These are phyloP conservation scores for Arthroderma uncinatum DNA, from an alignment of 2,329 filamentous ascomycete species.

Conservation along the genomic window DNA sequence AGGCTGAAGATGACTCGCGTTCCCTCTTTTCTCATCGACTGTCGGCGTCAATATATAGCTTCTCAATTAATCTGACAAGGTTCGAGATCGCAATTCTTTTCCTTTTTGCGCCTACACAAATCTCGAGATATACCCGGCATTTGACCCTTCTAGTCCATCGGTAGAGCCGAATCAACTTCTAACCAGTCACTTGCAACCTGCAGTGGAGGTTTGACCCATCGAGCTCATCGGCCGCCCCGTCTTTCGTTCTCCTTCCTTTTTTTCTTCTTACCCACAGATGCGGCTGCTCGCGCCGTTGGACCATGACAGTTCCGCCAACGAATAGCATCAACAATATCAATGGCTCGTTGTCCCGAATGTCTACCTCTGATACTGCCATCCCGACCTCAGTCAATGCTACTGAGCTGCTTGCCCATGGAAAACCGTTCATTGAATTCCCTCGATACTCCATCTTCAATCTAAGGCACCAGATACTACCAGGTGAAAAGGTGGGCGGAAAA, in stretches of 20 bases:
- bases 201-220: neutral
- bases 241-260: neutral
- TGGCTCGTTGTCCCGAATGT: neutral
- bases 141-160: neutral
- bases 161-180: neutral
- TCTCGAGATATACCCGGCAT: conserved; percentile 2
- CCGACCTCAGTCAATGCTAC: conserved; percentile 9
- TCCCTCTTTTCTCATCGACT: neutral
- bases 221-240: neutral
- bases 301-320: conserved; percentile 6
- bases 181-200: neutral
- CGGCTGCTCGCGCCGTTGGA: neutral
- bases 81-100: neutral
- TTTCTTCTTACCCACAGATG: neutral
- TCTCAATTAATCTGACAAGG: conserved; percentile 2
- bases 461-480: conserved; percentile 1
- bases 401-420: conserved; percentile 20
- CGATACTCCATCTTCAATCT: conserved; percentile 23
- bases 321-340: neutral
- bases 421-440: conserved; percentile 24
- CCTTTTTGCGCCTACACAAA: neutral
- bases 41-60: neutral
- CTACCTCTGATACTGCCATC: conserved; percentile 1
- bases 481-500: neutral
- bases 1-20: neutral